Evolutionary conservation across 768 basidiomycete species (phyloP), one percentile per base, ranked within the genome.

Genomic region (Hebeloma cylindrosporum): DNA sequence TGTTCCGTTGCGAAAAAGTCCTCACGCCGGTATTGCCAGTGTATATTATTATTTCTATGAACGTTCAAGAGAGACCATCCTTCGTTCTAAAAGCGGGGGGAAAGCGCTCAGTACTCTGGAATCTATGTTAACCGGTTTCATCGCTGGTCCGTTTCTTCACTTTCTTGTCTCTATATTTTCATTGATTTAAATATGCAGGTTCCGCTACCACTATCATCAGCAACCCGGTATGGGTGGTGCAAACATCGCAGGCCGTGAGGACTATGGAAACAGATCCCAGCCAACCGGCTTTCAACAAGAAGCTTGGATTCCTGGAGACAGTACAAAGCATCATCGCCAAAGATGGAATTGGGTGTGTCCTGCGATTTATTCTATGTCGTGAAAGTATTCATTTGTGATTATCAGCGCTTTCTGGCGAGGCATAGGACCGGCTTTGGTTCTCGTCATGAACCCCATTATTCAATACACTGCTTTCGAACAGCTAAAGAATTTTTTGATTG

Each of bases 211-310:
- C 92, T 3, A 66, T 95, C 51, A 75, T 90, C 51, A 88, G 83
- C 62, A 97, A 98, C 66, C 95, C 95, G 2, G 86, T 98, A 48
- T 99, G 96, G 96, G 93, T 96, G 36, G 75, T 98, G 16, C 93
- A 98, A 62, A 93, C 92, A 4, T 85, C 85, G 6, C 93, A 95
- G 62, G 84, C 88, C 7, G 84, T 87, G 23, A 77, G 73, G 38
- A 81, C 78, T 25, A 64, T 81, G 64, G 60, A 73, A 27, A 28
- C 63, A 5, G 66, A 69, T 31, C 28, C 63, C 7, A 54, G 67
- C 28, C 52, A 63, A 8, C 46, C 60, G 21, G 61, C 55, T 7
- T 47, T 65, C 5, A 60, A 67, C 35, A 75, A 70, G 59, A 81
- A 79, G 48, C 77, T 83, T 17, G 76, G 82, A 9, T 72, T 88